phyloP scores from a whole-genome alignment of 306 rosid genomes.

The Lablab purpureus region DNA sequence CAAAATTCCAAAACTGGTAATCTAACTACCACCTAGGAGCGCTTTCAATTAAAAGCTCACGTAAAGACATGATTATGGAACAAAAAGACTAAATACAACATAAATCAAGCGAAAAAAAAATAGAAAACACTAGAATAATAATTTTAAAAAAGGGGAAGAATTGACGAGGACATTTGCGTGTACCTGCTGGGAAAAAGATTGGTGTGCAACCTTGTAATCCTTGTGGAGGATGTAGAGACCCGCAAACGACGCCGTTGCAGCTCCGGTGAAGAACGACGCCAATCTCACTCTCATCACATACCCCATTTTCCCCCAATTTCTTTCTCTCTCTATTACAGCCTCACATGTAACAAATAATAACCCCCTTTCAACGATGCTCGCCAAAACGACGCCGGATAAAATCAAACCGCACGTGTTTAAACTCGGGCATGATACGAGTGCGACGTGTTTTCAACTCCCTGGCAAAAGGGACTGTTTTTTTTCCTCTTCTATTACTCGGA shows the following conservation, averaged over 20 bases:
- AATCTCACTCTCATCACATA: conserved; percentile 84
- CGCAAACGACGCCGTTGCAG: conserved; percentile 78
- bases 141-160: not conserved
- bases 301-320: conserved; percentile 65
- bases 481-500: too few species aligned
- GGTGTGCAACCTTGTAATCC: conserved; percentile 85
- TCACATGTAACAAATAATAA: not conserved
- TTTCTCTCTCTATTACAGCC: not conserved
- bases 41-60: not conserved
- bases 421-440: not conserved
- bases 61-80: not conserved
- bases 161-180: not conserved
- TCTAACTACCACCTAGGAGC: not conserved
- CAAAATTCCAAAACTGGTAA: not conserved
- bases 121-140: not conserved
- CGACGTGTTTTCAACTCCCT: not conserved
- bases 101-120: conserved; percentile 9
- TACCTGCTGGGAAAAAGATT: conserved; percentile 78
- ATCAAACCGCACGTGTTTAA: not conserved
- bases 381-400: not conserved
- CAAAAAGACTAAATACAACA: not conserved
- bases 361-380: not conserved
- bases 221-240: conserved; percentile 80
- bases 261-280: conserved; percentile 88
- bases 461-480: too few species aligned